Percentiles rank a stretch among this genome's conserved stretches.
Evolutionary conservation across 106 monocot genomes (phyloP).

Genomic region (Alisma plantagoaquatica): DNA sequence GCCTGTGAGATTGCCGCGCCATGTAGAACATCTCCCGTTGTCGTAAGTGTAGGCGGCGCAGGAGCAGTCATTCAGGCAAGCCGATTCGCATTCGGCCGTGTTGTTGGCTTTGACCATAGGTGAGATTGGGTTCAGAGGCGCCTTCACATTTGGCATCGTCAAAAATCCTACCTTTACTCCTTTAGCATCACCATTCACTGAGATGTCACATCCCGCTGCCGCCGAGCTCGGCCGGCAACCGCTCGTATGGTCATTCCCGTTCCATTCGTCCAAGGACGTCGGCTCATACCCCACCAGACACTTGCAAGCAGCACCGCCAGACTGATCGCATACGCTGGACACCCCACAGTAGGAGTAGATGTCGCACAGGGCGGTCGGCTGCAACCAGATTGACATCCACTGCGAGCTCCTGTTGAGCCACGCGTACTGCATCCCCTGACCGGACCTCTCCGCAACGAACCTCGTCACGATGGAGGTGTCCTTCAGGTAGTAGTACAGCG

Average conservation of each 20-base stretch:
- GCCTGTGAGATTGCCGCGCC: constrained; percentile 13
- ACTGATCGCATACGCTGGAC: constrained; percentile 11
- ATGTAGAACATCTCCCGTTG: constrained; percentile 18
- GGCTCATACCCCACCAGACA: constrained; percentile 16
- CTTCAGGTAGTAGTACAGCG: constrained; percentile 11
- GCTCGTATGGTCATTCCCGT: constrained; percentile 12
- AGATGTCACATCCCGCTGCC: constrained; percentile 13
- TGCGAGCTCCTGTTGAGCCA: constrained; percentile 5
- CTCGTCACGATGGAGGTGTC: constrained; percentile 2
- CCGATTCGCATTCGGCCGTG: constrained; percentile 8
- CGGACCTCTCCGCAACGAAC: constrained; percentile 23
- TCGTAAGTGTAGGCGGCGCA: constrained; percentile 25
- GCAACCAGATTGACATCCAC: constrained; percentile 14
- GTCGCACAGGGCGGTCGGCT: constrained; percentile 11
- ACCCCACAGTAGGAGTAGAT: constrained; percentile 11
- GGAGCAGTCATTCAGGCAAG: constrained; percentile 28
- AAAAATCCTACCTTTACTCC: constrained; percentile 15
- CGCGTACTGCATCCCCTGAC: constrained; percentile 1
- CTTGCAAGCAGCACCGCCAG: constrained; percentile 3
- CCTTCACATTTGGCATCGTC: constrained; percentile 9
- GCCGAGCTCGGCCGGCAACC: constrained; percentile 15
- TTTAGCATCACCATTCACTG: constrained; percentile 4
- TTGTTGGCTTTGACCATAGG: neutral
- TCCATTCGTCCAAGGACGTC: constrained; percentile 14
- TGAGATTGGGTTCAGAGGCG: constrained; percentile 14